These are phyloP conservation scores for Sonneratia alba DNA, from an alignment of 345 rosid species.

Conservation along the genomic window DNA sequence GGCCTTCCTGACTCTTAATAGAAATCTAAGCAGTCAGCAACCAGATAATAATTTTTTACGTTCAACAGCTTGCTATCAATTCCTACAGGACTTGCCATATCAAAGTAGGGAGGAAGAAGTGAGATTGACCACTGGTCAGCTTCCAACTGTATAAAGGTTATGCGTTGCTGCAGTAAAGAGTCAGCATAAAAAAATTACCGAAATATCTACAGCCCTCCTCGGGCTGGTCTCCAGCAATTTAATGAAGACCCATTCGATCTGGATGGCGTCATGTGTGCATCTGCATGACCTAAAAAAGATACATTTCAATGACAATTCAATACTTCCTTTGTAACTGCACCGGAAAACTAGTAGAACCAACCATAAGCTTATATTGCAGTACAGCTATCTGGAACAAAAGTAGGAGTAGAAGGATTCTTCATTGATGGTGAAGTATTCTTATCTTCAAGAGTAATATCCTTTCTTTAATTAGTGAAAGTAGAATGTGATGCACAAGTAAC, in stretches of 20 bases:
- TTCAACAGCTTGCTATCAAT: background rate
- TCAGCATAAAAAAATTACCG: conserved; percentile 7
- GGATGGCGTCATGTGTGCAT: conserved; percentile 38
- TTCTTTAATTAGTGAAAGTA: background rate
- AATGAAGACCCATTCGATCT: conserved; percentile 50
- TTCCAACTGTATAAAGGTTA: conserved; percentile 33
- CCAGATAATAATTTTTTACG: no score
- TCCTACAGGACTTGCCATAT: background rate
- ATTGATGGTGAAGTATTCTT: conserved; percentile 24
- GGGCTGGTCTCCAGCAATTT: conserved; percentile 64
- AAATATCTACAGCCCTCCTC: conserved; percentile 20
- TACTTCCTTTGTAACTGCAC: background rate
- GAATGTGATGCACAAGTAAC: background rate
- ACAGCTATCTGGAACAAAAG: conserved; percentile 40
- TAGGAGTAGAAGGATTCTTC: conserved; percentile 16
- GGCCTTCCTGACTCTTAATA: background rate
- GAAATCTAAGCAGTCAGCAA: no score
- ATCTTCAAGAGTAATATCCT: background rate
- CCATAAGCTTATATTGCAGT: background rate
- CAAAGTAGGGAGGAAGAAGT: background rate
- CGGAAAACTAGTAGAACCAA: background rate
- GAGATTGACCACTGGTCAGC: no score
- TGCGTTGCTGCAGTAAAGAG: conserved; percentile 1
- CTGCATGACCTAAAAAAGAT: conserved; percentile 48
- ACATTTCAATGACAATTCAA: conserved; percentile 12